These are phyloP conservation scores for Verticillium nubilum DNA, from an alignment of 2,329 filamentous ascomycete genomes.

Conservation along the genomic window DNA sequence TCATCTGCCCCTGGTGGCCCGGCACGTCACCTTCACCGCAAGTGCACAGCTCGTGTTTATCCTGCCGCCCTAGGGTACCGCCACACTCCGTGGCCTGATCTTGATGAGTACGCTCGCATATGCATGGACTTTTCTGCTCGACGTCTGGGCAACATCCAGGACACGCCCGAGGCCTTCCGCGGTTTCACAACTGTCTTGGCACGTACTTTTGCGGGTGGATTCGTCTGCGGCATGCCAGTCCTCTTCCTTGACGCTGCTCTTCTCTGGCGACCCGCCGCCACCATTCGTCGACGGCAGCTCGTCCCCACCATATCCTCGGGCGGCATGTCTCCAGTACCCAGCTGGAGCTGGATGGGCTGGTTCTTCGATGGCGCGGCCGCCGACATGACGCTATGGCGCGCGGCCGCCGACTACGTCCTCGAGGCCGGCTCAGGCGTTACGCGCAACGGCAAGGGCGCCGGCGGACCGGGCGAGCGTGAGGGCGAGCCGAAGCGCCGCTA, in stretches of 20 bases:
- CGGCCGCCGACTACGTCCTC: slow-evolving; percentile 35
- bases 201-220: slow-evolving; percentile 33
- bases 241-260: slow-evolving; percentile 39
- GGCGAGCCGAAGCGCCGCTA: slow-evolving; percentile 27
- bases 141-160: slow-evolving; percentile 31
- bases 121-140: slow-evolving; percentile 37
- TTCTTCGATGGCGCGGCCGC: slow-evolving; percentile 38
- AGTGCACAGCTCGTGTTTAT: slow-evolving; percentile 24
- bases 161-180: slow-evolving; percentile 35
- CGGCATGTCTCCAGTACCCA: slow-evolving; percentile 24
- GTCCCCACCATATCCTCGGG: slow-evolving; percentile 20
- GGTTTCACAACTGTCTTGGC: slow-evolving; percentile 37
- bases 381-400: slow-evolving; percentile 35
- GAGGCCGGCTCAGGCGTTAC: background rate
- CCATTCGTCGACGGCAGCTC: slow-evolving; percentile 31
- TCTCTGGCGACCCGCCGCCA: slow-evolving; percentile 38
- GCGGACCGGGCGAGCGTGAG: background rate
- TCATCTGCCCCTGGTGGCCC: background rate
- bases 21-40: slow-evolving; percentile 15
- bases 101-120: slow-evolving; percentile 38
- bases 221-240: slow-evolving; percentile 39
- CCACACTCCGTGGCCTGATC: slow-evolving; percentile 37
- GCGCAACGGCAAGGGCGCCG: slow-evolving; percentile 1
- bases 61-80: slow-evolving; percentile 29
- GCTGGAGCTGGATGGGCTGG: slow-evolving; percentile 44